phyloP scores from a whole-genome alignment of 176 grass and related monocot genomes.

The Paspalum notatum region DNA sequence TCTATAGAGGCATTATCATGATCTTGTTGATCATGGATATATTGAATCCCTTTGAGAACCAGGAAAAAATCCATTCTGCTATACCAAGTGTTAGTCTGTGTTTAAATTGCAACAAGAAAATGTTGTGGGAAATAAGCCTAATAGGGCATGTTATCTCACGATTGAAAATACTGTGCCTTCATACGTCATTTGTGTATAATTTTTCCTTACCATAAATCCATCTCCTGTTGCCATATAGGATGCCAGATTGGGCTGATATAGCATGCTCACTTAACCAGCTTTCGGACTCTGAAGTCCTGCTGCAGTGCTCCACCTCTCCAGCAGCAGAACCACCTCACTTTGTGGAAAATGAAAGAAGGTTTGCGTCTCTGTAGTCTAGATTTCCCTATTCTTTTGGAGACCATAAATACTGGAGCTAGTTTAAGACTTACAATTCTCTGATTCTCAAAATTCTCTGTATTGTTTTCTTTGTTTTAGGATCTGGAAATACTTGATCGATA shows the following conservation, averaged over 20 bases:
- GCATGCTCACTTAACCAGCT: conserved; percentile 55
- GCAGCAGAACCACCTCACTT: conserved; percentile 85
- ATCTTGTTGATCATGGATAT: neutral
- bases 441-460: neutral
- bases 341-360: conserved; percentile 94
- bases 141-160: neutral
- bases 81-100: neutral
- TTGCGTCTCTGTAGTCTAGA: conserved; percentile 16
- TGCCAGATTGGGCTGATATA: conserved; percentile 54
- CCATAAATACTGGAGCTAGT: conserved; percentile 2
- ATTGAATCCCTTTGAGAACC: neutral
- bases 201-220: conserved; percentile 6
- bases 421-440: conserved; percentile 12
- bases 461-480: conserved; percentile 55
- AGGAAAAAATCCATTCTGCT: neutral
- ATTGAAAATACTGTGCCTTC: neutral
- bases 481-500: conserved; percentile 74
- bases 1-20: neutral
- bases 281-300: conserved; percentile 73
- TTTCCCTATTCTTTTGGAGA: neutral
- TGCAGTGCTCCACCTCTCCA: conserved; percentile 84
- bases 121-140: neutral
- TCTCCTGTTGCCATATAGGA: conserved; percentile 56
- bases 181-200: conserved; percentile 7
- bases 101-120: neutral